A percentile compares a stretch with the other conserved stretches of the same genome.
Conservation (phyloP, 345 rosid species). For the Acer negundo region DNA sequence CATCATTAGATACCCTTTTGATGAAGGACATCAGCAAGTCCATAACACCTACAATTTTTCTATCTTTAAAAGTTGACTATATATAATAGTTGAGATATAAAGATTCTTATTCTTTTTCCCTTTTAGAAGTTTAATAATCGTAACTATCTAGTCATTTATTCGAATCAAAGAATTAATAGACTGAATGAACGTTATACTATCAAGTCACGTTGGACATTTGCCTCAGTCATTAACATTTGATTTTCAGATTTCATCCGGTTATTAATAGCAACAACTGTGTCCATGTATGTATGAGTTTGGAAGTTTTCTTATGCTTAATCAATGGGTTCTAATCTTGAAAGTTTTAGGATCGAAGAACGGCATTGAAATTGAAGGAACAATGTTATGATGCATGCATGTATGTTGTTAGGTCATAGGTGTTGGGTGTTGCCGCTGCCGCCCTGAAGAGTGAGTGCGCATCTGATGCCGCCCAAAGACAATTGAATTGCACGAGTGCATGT, state of each 20-base stretch:
- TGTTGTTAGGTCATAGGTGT: too few relatives aligned
- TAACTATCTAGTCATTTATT: background rate
- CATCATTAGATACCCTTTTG: background rate
- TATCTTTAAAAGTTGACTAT: background rate
- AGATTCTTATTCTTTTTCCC: slow-evolving; percentile 1
- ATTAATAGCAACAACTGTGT: too few relatives aligned
- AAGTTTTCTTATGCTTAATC: too few relatives aligned
- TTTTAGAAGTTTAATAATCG: background rate
- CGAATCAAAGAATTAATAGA: too few relatives aligned
- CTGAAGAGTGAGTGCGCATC: background rate
- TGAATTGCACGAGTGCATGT: background rate
- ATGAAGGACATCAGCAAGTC: background rate
- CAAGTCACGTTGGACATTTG: too few relatives aligned
- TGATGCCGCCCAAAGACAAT: background rate
- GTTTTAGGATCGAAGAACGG: too few relatives aligned
- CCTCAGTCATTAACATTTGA: too few relatives aligned
- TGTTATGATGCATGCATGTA: too few relatives aligned
- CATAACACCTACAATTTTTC: background rate
- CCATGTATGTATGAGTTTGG: too few relatives aligned
- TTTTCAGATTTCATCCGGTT: too few relatives aligned
- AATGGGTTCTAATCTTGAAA: too few relatives aligned
- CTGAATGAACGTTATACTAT: too few relatives aligned
- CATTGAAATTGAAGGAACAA: background rate
- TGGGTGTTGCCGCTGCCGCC: background rate
- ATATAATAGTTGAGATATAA: background rate